Conservation (phyloP, 1,284 basidiomycete species). For the Tylopilus sp. region DNA sequence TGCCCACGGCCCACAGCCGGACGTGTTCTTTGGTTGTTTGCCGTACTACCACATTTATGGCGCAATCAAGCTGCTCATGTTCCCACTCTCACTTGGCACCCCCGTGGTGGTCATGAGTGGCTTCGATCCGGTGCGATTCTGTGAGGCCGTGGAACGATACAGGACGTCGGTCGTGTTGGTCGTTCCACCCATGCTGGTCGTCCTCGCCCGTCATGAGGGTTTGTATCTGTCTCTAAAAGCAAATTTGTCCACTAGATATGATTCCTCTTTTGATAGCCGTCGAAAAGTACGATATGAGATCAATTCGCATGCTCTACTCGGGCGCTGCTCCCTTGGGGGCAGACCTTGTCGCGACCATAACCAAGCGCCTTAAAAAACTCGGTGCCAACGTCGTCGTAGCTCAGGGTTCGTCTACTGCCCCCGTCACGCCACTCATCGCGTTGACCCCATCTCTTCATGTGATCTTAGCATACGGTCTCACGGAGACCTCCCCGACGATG, state of each 20-base stretch:
- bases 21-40: conserved; percentile 54
- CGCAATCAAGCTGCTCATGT: conserved; percentile 55
- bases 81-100: conserved; percentile 55
- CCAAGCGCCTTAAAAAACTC: conserved; percentile 38
- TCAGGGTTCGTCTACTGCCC: conserved; percentile 42
- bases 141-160: conserved; percentile 63
- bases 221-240: conserved; percentile 12
- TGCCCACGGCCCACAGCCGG: conserved; percentile 27
- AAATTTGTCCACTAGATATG: background rate
- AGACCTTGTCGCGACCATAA: conserved; percentile 50
- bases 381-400: conserved; percentile 35
- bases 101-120: conserved; percentile 66
- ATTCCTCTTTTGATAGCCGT: conserved; percentile 41
- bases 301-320: conserved; percentile 59
- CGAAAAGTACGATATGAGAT: conserved; percentile 65
- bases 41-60: conserved; percentile 57
- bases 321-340: conserved; percentile 82
- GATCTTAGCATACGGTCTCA: conserved; percentile 66
- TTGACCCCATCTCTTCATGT: background rate
- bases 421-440: background rate
- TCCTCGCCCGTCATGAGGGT: conserved; percentile 65
- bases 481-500: conserved; percentile 70
- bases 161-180: conserved; percentile 60
- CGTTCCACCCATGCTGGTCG: conserved; percentile 83
- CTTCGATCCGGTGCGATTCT: conserved; percentile 74